A percentile compares a stretch with the other conserved stretches of the same genome.
Conservation (phyloP, 2,329 filamentous ascomycete species). For the Fusarium luffae region DNA sequence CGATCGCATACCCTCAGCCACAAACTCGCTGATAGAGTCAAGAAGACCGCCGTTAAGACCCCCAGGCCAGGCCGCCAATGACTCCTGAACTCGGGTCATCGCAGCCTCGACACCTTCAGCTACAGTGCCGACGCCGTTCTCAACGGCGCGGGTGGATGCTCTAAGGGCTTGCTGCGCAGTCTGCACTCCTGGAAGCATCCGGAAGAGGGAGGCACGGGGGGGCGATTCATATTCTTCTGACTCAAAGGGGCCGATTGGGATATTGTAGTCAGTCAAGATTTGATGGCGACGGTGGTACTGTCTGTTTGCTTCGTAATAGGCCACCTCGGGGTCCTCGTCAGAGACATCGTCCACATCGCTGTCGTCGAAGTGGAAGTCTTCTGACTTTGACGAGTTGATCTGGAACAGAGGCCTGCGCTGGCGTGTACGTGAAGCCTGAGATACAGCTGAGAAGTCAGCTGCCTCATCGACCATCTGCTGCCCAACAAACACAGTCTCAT, state of each 20-base stretch:
- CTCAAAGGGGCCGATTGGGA: slow-evolving; percentile 7
- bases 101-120: slow-evolving; percentile 6
- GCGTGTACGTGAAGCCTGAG: not conserved
- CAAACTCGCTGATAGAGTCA: not conserved
- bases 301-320: not conserved
- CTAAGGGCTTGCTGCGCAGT: not conserved
- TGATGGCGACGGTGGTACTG: not conserved
- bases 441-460: not conserved
- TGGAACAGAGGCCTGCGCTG: not conserved
- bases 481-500: not conserved
- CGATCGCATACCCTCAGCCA: slow-evolving; percentile 22
- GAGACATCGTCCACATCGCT: not conserved
- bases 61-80: not conserved
- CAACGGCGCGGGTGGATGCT: not conserved
- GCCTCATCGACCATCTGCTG: not conserved
- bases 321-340: not conserved
- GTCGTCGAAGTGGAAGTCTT: not conserved
- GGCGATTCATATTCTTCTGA: not conserved
- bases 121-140: slow-evolving; percentile 4
- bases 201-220: not conserved
- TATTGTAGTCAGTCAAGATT: slow-evolving; percentile 1
- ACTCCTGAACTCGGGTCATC: slow-evolving; percentile 9
- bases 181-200: not conserved
- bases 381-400: not conserved
- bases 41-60: slow-evolving; percentile 1